phyloP scores from a whole-genome alignment of 805 yeast species.

The Candida sonorensis region DNA sequence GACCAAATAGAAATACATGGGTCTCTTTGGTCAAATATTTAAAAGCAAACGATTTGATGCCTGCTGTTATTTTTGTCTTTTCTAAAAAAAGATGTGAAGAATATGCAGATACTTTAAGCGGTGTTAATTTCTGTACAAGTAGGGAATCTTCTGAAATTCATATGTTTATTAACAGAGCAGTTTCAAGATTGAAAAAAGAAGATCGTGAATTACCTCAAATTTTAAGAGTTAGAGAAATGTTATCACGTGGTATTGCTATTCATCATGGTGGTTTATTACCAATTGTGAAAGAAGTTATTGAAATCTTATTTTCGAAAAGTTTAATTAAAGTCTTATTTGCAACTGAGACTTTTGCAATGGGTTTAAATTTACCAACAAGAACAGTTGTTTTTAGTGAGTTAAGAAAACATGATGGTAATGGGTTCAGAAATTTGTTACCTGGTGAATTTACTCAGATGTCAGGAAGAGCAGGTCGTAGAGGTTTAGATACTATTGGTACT shows the following conservation, averaged over 20 bases:
- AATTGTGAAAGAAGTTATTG: constrained; percentile 88
- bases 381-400: constrained; percentile 87
- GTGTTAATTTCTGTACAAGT: constrained; percentile 75
- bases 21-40: constrained; percentile 62
- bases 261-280: constrained; percentile 95
- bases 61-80: constrained; percentile 90
- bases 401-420: constrained; percentile 86
- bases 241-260: constrained; percentile 89
- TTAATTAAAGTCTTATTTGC: constrained; percentile 89
- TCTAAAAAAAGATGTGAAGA: constrained; percentile 92
- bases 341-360: constrained; percentile 99
- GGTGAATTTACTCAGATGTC: constrained; percentile 99
- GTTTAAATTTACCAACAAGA: constrained; percentile 91
- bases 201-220: constrained; percentile 94
- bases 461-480: constrained; percentile 99
- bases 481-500: constrained; percentile 88
- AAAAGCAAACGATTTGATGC: constrained; percentile 63
- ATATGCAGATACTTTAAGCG: constrained; percentile 71
- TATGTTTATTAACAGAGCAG: constrained; percentile 88
- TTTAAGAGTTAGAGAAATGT: constrained; percentile 68
- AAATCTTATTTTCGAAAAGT: constrained; percentile 81
- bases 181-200: constrained; percentile 79
- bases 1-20: constrained; percentile 80
- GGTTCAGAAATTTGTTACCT: constrained; percentile 74
- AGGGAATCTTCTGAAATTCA: constrained; percentile 86